Percentiles rank a stretch among this genome's conserved stretches.
Conservation (phyloP, 768 basidiomycete species). For the Suillus alpinus region DNA sequence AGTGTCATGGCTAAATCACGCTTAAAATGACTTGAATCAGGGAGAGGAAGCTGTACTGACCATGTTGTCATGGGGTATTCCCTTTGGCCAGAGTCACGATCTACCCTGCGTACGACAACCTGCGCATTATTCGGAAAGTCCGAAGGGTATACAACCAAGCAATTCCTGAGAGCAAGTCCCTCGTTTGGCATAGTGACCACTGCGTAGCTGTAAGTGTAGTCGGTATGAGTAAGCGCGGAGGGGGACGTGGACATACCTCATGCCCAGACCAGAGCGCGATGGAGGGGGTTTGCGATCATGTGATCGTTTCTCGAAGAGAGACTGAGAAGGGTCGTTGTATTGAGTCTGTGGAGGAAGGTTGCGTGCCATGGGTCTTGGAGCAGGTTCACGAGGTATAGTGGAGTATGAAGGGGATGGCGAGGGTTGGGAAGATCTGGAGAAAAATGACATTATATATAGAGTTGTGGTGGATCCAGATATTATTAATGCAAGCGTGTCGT, state of each 20-base stretch:
- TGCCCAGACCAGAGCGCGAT: conserved; percentile 23
- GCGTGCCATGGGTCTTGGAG: conserved; percentile 34
- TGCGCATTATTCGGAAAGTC: conserved; percentile 77
- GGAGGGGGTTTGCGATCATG: conserved; percentile 41
- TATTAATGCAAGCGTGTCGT: background rate
- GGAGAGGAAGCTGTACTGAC: conserved; percentile 40
- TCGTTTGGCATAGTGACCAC: conserved; percentile 65
- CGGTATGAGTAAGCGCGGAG: background rate
- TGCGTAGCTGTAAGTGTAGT: conserved; percentile 37
- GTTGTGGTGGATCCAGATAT: background rate
- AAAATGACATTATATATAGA: conserved; percentile 37
- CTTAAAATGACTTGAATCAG: conserved; percentile 24
- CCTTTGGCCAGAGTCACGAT: background rate
- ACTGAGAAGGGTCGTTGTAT: conserved; percentile 54
- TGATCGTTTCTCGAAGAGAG: conserved; percentile 49
- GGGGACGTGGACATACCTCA: conserved; percentile 18
- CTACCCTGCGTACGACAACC: conserved; percentile 65
- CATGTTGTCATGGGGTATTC: conserved; percentile 66
- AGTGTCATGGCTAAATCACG: conserved; percentile 63
- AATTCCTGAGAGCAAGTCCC: conserved; percentile 73
- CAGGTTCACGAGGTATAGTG: conserved; percentile 39
- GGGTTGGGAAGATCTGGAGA: conserved; percentile 36
- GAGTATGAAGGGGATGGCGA: conserved; percentile 36
- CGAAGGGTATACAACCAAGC: conserved; percentile 71
- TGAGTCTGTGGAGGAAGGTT: conserved; percentile 38